Percentiles rank a stretch among this genome's conserved stretches.
These are phyloP conservation scores for Sporobolomyces pararoseus DNA, from an alignment of 768 basidiomycete species.

Conservation along the genomic window DNA sequence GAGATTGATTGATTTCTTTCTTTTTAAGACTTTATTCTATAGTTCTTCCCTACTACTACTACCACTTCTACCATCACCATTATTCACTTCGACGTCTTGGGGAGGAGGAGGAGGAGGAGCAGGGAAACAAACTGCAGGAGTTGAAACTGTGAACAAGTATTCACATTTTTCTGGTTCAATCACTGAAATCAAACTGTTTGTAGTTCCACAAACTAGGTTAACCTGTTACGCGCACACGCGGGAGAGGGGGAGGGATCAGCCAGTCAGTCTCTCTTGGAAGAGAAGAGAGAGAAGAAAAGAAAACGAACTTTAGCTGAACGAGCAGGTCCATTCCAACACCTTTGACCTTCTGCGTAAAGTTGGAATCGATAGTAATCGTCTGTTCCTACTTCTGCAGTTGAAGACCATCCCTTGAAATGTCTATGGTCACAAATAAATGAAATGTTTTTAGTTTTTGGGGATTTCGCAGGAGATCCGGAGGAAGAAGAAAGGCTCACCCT, in stretches of 20 bases:
- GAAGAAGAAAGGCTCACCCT: constrained; percentile 59
- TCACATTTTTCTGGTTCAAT: constrained; percentile 87
- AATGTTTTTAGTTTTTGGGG: too few species aligned
- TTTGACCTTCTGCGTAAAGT: constrained; percentile 73
- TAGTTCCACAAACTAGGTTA: constrained; percentile 73
- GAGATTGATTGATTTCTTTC: neutral
- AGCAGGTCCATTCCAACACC: constrained; percentile 73
- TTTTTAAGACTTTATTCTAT: neutral
- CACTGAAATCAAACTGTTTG: constrained; percentile 73
- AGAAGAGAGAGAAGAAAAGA: neutral
- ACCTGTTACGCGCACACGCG: constrained; percentile 55
- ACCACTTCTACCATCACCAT: neutral
- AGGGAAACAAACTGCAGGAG: constrained; percentile 40
- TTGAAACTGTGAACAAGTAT: constrained; percentile 43
- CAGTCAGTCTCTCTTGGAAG: too few species aligned
- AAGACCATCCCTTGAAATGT: constrained; percentile 75
- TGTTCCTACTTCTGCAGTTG: constrained; percentile 58
- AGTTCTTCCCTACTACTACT: constrained; percentile 30
- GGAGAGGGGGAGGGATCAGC: neutral
- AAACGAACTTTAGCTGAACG: constrained; percentile 69
- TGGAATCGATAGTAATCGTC: constrained; percentile 74
- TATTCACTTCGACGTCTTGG: neutral
- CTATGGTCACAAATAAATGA: neutral
- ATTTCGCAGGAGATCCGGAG: too few species aligned
- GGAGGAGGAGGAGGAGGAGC: neutral